Evolutionary conservation across 805 yeast species (phyloP).

Genomic region (Barnettozyma vustinii): DNA sequence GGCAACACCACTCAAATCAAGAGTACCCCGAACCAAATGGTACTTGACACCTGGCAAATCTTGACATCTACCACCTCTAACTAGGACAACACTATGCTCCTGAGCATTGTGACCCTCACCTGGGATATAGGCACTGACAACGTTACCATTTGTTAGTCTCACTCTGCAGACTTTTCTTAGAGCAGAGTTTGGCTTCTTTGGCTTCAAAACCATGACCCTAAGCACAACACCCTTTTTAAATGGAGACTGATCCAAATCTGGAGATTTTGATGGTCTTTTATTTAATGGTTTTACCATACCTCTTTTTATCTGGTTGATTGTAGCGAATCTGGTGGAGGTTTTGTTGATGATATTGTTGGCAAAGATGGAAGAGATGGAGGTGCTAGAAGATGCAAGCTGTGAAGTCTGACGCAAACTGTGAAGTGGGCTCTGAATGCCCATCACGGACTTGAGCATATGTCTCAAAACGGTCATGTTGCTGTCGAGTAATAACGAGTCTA

Average conservation of each 20-base stretch:
- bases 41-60: conserved; percentile 98
- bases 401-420: neutral
- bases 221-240: conserved; percentile 90
- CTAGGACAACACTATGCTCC: conserved; percentile 93
- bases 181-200: conserved; percentile 98
- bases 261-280: conserved; percentile 52
- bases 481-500: neutral
- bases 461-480: conserved; percentile 14
- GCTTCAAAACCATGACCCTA: conserved; percentile 91
- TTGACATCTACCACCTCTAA: conserved; percentile 97
- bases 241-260: conserved; percentile 80
- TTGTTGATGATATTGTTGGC: conserved; percentile 9
- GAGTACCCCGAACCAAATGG: conserved; percentile 87
- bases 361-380: conserved; percentile 8
- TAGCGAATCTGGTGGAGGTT: conserved; percentile 39
- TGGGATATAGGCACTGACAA: conserved; percentile 88
- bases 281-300: conserved; percentile 55
- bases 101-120: conserved; percentile 99
- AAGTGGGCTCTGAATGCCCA: conserved; percentile 15
- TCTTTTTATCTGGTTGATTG: conserved; percentile 70
- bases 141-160: conserved; percentile 82
- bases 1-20: conserved; percentile 92
- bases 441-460: conserved; percentile 23
- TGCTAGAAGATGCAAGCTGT: conserved; percentile 11
- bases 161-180: conserved; percentile 97